phyloP scores from a whole-genome alignment of 208 protist genomes.

The Lotmaria passim region DNA sequence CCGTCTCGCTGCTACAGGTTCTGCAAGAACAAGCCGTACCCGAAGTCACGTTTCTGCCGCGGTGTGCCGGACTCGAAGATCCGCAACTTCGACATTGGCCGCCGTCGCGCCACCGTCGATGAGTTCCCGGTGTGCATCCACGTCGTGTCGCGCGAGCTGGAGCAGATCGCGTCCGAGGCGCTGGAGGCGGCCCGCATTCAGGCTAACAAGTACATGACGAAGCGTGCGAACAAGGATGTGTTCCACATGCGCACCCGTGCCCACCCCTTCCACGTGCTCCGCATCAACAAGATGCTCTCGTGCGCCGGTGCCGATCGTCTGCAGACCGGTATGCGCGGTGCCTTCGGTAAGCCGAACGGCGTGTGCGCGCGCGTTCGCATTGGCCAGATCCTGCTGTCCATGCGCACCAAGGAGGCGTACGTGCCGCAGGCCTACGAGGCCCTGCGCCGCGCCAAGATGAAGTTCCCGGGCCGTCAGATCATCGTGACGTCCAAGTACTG shows the following conservation, averaged over 20 bases:
- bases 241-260: conserved; percentile 99
- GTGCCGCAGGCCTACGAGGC: conserved; percentile 72
- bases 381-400: conserved; percentile 97
- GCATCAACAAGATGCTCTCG: conserved; percentile 99
- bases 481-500: conserved; percentile 85
- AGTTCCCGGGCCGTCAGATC: conserved; percentile 76
- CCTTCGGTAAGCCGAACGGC: conserved; percentile 98
- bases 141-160: conserved; percentile 98
- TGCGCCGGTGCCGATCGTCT: conserved; percentile 99
- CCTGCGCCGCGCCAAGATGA: conserved; percentile 87
- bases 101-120: conserved; percentile 95
- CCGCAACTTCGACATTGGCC: conserved; percentile 98
- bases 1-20: conserved; percentile 81
- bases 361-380: conserved; percentile 97
- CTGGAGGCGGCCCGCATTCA: conserved; percentile 99
- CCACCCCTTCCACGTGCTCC: conserved; percentile 99
- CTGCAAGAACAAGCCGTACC: conserved; percentile 86
- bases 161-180: conserved; percentile 98
- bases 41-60: conserved; percentile 96
- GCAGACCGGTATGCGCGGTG: conserved; percentile 98
- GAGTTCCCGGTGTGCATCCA: conserved; percentile 98
- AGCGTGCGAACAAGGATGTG: conserved; percentile 96
- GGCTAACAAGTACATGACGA: conserved; percentile 99
- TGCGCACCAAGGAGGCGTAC: conserved; percentile 92
- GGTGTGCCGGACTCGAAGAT: conserved; percentile 99